Evolutionary conservation across 805 yeast species (phyloP), one percentile per base, ranked within the genome.

Genomic region (Wickerhamomyces bovis): DNA sequence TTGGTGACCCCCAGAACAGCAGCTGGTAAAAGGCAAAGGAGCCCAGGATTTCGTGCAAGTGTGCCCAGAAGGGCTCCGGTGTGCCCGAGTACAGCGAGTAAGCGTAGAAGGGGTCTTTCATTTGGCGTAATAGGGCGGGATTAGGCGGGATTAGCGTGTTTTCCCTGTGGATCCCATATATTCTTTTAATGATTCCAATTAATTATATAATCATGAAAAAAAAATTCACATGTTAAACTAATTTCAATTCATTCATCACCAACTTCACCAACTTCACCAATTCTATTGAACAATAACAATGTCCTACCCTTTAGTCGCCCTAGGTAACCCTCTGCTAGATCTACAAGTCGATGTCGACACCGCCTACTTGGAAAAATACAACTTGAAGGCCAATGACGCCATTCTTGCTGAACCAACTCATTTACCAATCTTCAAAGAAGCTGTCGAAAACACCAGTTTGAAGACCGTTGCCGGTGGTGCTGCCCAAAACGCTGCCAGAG

Each of bases 401-500:
- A 89, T 94, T 59, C 79, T 94, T 54, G 74, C 70, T 39, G 95
- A 87, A 57, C 89, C 81, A 54, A 77, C 83, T 66, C 97, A 89
- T 72, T 70, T 81, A 80, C 86, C 92, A 46, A 86, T 94, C 64
- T 94, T 75, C 68, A 83, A 78, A 49, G 98, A 94, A 68, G 77
- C 87, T 55, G 70, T 89, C 46, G 67, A 73, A 33, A 71, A 71
- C 64, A 72, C 76, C 33, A 78, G 75, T 49, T 81, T 88, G 52
- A 78, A 80, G 60, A 69, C 81, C 51, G 80, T 92, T 57, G 99
- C 99, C 52, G 99, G 99, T 58, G 99, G 99, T 67, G 99, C 99
- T 61, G 99, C 97, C 51, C 99, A 94, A 74, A 94, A 94, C 76
- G 81, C 98, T 54, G 97, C 98, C 48, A 83, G 99, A 72, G 99